Evolutionary conservation across 106 monocot species (phyloP).

Genomic region (Posidonia australis): DNA sequence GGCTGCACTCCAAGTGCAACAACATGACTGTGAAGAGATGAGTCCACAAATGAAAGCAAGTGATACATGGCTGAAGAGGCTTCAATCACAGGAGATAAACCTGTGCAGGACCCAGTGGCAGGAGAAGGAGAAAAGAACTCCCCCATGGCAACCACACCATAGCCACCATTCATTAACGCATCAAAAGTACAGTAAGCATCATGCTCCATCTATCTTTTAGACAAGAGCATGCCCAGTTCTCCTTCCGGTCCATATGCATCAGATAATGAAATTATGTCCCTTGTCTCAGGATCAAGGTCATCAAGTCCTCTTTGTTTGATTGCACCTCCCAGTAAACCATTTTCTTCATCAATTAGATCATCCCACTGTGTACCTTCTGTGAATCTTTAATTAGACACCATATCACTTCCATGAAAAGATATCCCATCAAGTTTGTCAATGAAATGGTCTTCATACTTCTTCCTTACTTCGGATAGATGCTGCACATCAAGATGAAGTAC

Average conservation of each 20-base stretch:
- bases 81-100: constrained; percentile 51
- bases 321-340: constrained; percentile 7
- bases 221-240: constrained; percentile 65
- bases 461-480: constrained; percentile 31
- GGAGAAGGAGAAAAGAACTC: constrained; percentile 41
- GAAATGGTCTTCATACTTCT: constrained; percentile 38
- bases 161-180: constrained; percentile 46
- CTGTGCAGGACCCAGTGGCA: constrained; percentile 20
- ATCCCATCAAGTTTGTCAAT: constrained; percentile 47
- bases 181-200: constrained; percentile 88
- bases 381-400: constrained; percentile 15
- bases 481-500: constrained; percentile 59
- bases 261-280: constrained; percentile 43
- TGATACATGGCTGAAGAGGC: constrained; percentile 51
- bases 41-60: constrained; percentile 45
- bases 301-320: constrained; percentile 25
- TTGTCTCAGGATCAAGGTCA: constrained; percentile 59
- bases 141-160: constrained; percentile 51
- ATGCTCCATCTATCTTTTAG: constrained; percentile 79
- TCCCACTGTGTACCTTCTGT: constrained; percentile 12
- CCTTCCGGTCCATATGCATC: constrained; percentile 87
- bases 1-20: constrained; percentile 52
- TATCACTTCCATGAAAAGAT: constrained; percentile 19
- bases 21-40: constrained; percentile 45
- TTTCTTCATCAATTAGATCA: neutral